phyloP scores from a whole-genome alignment of 306 rosid species.

The Trifolium dubium region DNA sequence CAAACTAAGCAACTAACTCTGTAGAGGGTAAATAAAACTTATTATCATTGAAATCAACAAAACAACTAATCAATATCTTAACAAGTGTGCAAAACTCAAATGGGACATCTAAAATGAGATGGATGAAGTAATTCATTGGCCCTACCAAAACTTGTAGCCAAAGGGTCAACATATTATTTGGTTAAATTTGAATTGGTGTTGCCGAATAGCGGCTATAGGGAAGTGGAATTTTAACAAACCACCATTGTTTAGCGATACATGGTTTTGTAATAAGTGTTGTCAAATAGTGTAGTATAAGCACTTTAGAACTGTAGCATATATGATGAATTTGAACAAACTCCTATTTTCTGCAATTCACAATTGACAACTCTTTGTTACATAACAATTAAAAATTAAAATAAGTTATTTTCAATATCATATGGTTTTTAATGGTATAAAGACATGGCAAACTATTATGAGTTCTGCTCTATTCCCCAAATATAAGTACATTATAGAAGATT shows the following conservation, averaged over 20 bases:
- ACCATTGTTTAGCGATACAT: too few species aligned
- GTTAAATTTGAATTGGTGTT: not conserved
- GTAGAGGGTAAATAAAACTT: too few species aligned
- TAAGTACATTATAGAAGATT: not conserved
- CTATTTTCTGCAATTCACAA: not conserved
- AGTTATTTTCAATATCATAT: slow-evolving; percentile 16
- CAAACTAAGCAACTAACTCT: too few species aligned
- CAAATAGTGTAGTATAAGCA: not conserved
- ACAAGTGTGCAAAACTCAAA: too few species aligned
- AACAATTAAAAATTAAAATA: slow-evolving; percentile 14
- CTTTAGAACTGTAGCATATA: not conserved
- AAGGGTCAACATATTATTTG: not conserved
- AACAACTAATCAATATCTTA: too few species aligned
- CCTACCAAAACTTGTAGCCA: slow-evolving; percentile 4
- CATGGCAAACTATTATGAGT: slow-evolving; percentile 3
- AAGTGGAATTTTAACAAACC: not conserved
- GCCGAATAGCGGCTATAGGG: not conserved
- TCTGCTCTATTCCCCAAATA: slow-evolving; percentile 20
- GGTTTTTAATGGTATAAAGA: slow-evolving; percentile 21
- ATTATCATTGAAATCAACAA: too few species aligned
- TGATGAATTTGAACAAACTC: not conserved
- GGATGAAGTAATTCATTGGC: not conserved
- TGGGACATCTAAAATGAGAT: too few species aligned
- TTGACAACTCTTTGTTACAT: not conserved
- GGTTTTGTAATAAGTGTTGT: not conserved